Conservation (phyloP, 306 rosid species). For the Biancaea sappan region DNA sequence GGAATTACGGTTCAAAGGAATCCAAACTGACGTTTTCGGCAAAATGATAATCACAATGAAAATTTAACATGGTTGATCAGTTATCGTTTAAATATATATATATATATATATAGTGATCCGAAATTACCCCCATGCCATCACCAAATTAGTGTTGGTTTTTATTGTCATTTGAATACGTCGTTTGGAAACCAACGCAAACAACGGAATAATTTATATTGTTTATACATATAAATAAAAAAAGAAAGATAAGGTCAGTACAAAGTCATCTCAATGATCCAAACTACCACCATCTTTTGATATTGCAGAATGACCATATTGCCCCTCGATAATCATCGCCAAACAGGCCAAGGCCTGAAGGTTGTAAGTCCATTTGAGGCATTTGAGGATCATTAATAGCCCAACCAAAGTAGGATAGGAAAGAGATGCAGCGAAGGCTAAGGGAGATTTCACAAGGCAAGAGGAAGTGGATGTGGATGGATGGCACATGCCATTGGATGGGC, state of each 20-base stretch:
- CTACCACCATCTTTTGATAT: conserved; percentile 45
- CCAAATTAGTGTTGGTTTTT: conserved; percentile 40
- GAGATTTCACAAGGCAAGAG: conserved; percentile 25
- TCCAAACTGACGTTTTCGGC: conserved; percentile 29
- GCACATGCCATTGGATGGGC: conserved; percentile 58
- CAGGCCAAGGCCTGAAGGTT: conserved; percentile 26
- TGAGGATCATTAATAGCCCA: conserved; percentile 35
- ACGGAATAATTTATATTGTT: too few relatives aligned
- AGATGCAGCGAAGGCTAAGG: background rate
- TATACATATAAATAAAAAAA: conserved; percentile 61
- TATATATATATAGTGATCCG: background rate
- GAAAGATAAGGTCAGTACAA: conserved; percentile 72
- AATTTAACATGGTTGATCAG: conserved; percentile 5
- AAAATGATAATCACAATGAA: conserved; percentile 26
- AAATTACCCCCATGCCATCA: conserved; percentile 36
- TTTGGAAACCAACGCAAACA: conserved; percentile 68
- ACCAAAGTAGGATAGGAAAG: conserved; percentile 37
- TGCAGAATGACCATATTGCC: conserved; percentile 44
- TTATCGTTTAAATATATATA: background rate
- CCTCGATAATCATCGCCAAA: conserved; percentile 46
- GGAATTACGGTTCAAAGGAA: conserved; percentile 27
- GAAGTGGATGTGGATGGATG: conserved; percentile 40
- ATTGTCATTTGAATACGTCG: conserved; percentile 52
- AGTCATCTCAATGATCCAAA: conserved; percentile 77
- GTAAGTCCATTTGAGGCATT: conserved; percentile 44